Base-by-base conservation (phyloP, 306 rosid species). In the Prunus kanzakura region DNA sequence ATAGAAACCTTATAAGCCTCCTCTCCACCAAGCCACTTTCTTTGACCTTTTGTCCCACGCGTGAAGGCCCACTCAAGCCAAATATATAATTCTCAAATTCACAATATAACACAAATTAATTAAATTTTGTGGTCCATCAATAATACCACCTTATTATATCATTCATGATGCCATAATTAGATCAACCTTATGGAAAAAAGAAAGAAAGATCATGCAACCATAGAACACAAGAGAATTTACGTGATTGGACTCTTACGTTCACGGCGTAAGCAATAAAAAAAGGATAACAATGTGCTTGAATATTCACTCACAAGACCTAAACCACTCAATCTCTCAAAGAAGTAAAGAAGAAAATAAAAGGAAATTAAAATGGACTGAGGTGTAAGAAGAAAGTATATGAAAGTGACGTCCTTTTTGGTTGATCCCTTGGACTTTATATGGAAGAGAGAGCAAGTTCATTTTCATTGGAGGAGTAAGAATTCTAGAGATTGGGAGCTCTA, bases 21-120 rank as follows among this genome's bases (percentile, higher is more conserved):
- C 62, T 51, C 72, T 74, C 91, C 93, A 87, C 89, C 81, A 52
- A 51, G 89, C 89, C 82, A 79, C 82, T 73, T 77, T 80, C 71
- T 83, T 82, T 83, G 91, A 89, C 88, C 47, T 85, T 74, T 27
- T n/a, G 58, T 71, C 52, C 18, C 89, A 88, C 81, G 84, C 85
- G 41, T 41, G 60, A 72, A 51, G 62, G 78, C 71, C 77, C 67
- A 72, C 85, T 77, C 51, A 30, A 41, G 19, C n/a, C 56, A 60
- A 63, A 50, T n/a, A 22, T 16, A 27, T 14, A 56, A 56, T 57
- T 58, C 14, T 38, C 30, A 5, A 38, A 54, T 54, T 19, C 11
- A 51, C n/a, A 69, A 50, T 23, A 50, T 23, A 23, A 25, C 23
- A 14, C 6, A 67, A 35, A 35, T 35, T 67, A 9, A 22, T 57